Conservation (phyloP, 73 alveolate genomes). For the Uronychia binucleata region DNA sequence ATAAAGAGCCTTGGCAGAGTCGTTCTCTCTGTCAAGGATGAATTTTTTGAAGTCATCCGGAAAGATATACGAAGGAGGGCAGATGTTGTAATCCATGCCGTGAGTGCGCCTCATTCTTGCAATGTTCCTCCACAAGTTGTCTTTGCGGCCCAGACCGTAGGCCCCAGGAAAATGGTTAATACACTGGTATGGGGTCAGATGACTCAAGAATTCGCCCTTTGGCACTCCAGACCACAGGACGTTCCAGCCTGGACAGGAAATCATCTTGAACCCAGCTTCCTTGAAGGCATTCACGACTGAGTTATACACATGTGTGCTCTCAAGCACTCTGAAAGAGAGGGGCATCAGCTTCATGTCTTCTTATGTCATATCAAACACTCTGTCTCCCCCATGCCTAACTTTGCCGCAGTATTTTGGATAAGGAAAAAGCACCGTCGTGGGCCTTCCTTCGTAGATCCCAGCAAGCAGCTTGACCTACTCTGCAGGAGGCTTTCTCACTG, state of each 20-base stretch:
- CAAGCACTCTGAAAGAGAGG: slow-evolving; percentile 29
- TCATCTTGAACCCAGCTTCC: slow-evolving; percentile 70
- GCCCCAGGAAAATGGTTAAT: slow-evolving; percentile 88
- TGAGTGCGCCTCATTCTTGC: slow-evolving; percentile 50
- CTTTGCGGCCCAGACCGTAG: slow-evolving; percentile 76
- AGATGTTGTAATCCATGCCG: slow-evolving; percentile 79
- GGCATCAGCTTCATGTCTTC: neutral
- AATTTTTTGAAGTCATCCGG: slow-evolving; percentile 90
- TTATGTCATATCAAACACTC: neutral
- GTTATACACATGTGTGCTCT: slow-evolving; percentile 44
- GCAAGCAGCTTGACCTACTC: too few species aligned
- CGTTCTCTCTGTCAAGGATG: slow-evolving; percentile 70
- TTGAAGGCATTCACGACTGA: slow-evolving; percentile 68
- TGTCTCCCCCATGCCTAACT: neutral
- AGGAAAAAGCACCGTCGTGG: slow-evolving; percentile 2
- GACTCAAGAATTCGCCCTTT: slow-evolving; percentile 67
- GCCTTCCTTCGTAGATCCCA: too few species aligned
- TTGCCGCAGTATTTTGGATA: slow-evolving; percentile 21
- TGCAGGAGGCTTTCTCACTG: neutral
- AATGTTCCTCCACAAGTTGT: slow-evolving; percentile 79
- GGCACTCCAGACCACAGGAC: slow-evolving; percentile 71
- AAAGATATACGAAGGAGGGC: slow-evolving; percentile 86
- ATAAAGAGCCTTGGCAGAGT: slow-evolving; percentile 79
- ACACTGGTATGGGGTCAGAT: slow-evolving; percentile 61
- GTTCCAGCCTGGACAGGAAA: slow-evolving; percentile 56